A percentile compares a stretch with the other conserved stretches of the same genome.
These are phyloP conservation scores for Ceratobasidium sp. DNA, from an alignment of 1,284 basidiomycete species.

Conservation along the genomic window DNA sequence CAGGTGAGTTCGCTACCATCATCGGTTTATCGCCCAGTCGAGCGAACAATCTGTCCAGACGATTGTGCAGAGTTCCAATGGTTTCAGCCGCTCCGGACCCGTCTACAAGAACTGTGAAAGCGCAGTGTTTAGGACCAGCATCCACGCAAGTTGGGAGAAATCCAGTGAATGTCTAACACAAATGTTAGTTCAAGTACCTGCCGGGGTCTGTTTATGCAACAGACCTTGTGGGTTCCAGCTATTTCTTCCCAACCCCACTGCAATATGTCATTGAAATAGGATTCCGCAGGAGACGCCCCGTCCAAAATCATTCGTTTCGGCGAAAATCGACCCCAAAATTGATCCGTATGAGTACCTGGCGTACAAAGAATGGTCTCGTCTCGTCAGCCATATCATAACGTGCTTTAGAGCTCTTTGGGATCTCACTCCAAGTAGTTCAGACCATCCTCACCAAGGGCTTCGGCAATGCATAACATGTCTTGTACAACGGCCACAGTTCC, in stretches of 20 bases:
- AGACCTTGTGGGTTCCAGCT: slow-evolving; percentile 48
- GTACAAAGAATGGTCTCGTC: too few species aligned
- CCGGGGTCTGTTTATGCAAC: not conserved
- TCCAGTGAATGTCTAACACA: slow-evolving; percentile 4
- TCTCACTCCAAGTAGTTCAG: slow-evolving; percentile 6
- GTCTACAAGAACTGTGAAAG: slow-evolving; percentile 9
- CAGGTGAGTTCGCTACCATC: slow-evolving; percentile 23
- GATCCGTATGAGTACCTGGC: slow-evolving; percentile 50
- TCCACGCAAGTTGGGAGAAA: slow-evolving; percentile 39
- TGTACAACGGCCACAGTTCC: slow-evolving; percentile 50
- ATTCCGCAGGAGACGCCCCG: slow-evolving; percentile 44
- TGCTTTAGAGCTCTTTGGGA: not conserved
- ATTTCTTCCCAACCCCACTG: slow-evolving; percentile 49
- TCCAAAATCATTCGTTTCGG: slow-evolving; percentile 51
- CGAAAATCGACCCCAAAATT: slow-evolving; percentile 52
- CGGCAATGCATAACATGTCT: slow-evolving; percentile 50
- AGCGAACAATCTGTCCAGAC: slow-evolving; percentile 10
- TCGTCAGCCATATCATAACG: not conserved
- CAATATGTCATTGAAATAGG: slow-evolving; percentile 49
- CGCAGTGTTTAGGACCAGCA: not conserved
- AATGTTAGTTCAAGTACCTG: not conserved
- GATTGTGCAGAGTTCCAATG: slow-evolving; percentile 12
- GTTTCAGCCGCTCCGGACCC: slow-evolving; percentile 28
- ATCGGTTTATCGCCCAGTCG: slow-evolving; percentile 17
- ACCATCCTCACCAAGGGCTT: slow-evolving; percentile 49